phyloP scores from a whole-genome alignment of 371 early-diverging fungal genomes.

The Smittium mucronatum region DNA sequence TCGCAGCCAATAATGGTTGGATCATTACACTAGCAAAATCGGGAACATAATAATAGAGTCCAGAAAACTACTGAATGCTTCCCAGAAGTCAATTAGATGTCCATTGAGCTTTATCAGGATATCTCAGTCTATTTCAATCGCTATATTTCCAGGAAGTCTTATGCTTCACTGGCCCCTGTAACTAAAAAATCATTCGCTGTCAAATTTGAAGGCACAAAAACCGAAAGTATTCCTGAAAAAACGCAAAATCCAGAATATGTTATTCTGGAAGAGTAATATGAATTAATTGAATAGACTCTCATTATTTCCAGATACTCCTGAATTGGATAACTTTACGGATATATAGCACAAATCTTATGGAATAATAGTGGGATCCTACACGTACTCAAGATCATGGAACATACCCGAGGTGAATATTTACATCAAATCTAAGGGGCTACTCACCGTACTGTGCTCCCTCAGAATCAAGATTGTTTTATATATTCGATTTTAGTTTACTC shows the following conservation, averaged over 20 bases:
- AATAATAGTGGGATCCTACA: neutral
- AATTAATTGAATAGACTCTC: neutral
- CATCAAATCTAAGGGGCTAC: neutral
- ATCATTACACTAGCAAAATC: neutral
- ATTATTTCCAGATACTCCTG: neutral
- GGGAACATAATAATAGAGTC: neutral
- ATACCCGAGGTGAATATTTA: neutral
- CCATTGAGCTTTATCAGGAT: slow-evolving; percentile 14
- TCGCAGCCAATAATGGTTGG: too few species aligned
- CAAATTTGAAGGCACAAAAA: neutral
- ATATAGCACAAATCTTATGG: neutral
- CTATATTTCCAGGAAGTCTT: neutral
- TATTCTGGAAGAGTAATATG: neutral
- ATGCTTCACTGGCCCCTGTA: neutral
- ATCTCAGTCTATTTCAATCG: slow-evolving; percentile 8
- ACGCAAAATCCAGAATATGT: neutral
- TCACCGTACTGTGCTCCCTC: neutral
- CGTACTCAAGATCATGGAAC: neutral
- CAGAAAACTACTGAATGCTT: neutral
- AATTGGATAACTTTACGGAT: neutral
- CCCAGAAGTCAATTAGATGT: neutral
- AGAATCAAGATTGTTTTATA: neutral
- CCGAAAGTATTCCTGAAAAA: neutral
- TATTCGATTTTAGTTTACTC: neutral
- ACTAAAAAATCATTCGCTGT: neutral